These are phyloP conservation scores for Phytophthora parvispora DNA, from an alignment of 352 stramenopile species.

Conservation along the genomic window DNA sequence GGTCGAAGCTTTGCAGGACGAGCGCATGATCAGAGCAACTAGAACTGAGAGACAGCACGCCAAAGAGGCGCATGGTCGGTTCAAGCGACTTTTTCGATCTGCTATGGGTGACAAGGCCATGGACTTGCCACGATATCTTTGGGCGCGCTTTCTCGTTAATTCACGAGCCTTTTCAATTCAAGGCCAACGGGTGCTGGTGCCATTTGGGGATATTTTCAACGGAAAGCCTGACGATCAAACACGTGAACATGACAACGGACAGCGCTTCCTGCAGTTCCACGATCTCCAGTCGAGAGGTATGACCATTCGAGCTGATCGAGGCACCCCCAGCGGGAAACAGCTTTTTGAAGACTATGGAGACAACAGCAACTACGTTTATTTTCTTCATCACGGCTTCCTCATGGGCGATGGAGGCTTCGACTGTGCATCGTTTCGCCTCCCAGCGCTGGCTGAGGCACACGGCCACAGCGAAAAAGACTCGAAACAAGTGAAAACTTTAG, in stretches of 20 bases:
- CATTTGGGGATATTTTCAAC: conserved; percentile 92
- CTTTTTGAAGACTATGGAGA: conserved; percentile 97
- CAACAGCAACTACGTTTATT: conserved; percentile 92
- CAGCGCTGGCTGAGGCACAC: conserved; percentile 16
- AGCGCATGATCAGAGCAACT: conserved; percentile 44
- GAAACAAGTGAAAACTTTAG: conserved; percentile 8
- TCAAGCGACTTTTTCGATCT: conserved; percentile 55
- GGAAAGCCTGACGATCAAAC: conserved; percentile 51
- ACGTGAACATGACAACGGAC: conserved; percentile 47
- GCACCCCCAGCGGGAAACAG: conserved; percentile 44
- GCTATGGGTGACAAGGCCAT: conserved; percentile 12
- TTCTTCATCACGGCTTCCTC: conserved; percentile 94
- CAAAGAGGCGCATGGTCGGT: conserved; percentile 48
- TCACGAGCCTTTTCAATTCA: conserved; percentile 85
- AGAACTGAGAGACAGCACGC: conserved; percentile 32
- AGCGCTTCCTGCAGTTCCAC: conserved; percentile 74
- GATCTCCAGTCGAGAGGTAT: conserved; percentile 50
- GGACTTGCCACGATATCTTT: conserved; percentile 39
- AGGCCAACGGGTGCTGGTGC: conserved; percentile 81
- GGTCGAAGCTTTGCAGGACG: conserved; percentile 56
- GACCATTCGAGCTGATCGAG: conserved; percentile 76
- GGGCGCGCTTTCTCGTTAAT: conserved; percentile 70
- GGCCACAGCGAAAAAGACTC: neutral
- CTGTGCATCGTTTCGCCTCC: conserved; percentile 72
- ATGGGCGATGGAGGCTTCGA: conserved; percentile 91